These are phyloP conservation scores for Kodamaea kaohsiungensis DNA, from an alignment of 805 yeast species.

Conservation along the genomic window DNA sequence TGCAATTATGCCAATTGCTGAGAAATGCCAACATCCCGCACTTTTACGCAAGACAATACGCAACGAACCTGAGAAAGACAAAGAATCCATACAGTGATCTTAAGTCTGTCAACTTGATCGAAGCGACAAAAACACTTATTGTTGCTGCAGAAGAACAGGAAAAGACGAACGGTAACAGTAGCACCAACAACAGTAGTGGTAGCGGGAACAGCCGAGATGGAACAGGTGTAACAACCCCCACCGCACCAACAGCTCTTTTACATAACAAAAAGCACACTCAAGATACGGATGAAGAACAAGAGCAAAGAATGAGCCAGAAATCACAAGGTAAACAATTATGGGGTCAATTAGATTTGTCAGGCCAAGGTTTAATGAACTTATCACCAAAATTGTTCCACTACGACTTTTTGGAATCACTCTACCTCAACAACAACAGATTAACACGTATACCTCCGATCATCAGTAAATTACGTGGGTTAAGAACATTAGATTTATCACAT, in stretches of 20 bases:
- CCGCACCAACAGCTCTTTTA: slow-evolving; percentile 32
- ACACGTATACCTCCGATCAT: slow-evolving; percentile 66
- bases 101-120: slow-evolving; percentile 40
- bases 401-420: slow-evolving; percentile 81
- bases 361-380: slow-evolving; percentile 74
- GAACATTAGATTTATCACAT: slow-evolving; percentile 82
- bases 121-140: slow-evolving; percentile 42
- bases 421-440: slow-evolving; percentile 82
- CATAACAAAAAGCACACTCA: slow-evolving; percentile 43
- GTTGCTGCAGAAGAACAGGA: slow-evolving; percentile 45
- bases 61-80: slow-evolving; percentile 58
- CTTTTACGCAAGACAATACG: slow-evolving; percentile 82
- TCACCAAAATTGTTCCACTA: slow-evolving; percentile 79
- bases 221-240: slow-evolving; percentile 17
- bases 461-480: slow-evolving; percentile 65
- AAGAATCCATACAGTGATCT: slow-evolving; percentile 39
- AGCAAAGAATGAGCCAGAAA: slow-evolving; percentile 59
- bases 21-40: slow-evolving; percentile 69
- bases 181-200: neutral
- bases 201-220: slow-evolving; percentile 12
- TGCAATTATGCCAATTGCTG: slow-evolving; percentile 68
- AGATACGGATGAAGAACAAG: slow-evolving; percentile 61
- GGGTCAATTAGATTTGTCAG: slow-evolving; percentile 91
- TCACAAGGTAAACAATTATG: slow-evolving; percentile 79
- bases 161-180: slow-evolving; percentile 39